Percentiles rank a stretch among this genome's conserved stretches.
These are phyloP conservation scores for Sporothrix dimorphospora DNA, from an alignment of 2,329 filamentous ascomycete species.

Conservation along the genomic window DNA sequence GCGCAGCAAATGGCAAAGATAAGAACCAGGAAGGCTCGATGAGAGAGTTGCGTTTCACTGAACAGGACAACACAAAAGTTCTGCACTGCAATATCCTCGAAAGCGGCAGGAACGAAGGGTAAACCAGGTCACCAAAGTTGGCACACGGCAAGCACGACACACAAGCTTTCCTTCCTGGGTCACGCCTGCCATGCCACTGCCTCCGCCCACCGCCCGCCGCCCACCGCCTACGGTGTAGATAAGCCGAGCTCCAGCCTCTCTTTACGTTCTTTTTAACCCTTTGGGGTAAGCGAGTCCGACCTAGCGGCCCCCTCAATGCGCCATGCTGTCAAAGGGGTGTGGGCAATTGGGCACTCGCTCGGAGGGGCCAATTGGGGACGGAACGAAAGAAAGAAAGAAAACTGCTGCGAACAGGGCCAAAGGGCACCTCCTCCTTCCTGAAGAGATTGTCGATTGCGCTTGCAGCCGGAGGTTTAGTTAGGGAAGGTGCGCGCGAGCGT, in stretches of 20 bases:
- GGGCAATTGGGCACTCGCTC: neutral
- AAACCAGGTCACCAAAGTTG: neutral
- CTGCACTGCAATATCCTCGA: neutral
- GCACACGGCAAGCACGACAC: constrained; percentile 15
- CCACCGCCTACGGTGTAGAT: neutral
- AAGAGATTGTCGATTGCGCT: neutral
- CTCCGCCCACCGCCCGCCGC: too few relatives aligned
- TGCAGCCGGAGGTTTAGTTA: constrained; percentile 14
- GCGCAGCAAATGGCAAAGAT: neutral
- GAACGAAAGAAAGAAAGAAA: neutral
- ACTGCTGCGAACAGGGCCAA: neutral
- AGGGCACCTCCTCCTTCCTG: neutral
- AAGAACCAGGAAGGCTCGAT: neutral
- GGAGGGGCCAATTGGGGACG: neutral
- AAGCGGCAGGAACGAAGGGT: neutral
- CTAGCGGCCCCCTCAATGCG: neutral
- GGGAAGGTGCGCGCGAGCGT: constrained; percentile 3
- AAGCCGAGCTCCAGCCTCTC: constrained; percentile 9
- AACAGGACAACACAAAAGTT: neutral
- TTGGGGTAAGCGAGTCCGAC: constrained; percentile 24
- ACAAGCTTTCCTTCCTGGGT: neutral
- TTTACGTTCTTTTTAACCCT: constrained; percentile 24
- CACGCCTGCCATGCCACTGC: too few relatives aligned
- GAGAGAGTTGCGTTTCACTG: too few relatives aligned
- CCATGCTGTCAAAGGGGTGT: neutral